Evolutionary conservation across 2,329 filamentous ascomycete species (phyloP), one percentile per base, ranked within the genome.

Genomic region (Coleophoma crateriformis): DNA sequence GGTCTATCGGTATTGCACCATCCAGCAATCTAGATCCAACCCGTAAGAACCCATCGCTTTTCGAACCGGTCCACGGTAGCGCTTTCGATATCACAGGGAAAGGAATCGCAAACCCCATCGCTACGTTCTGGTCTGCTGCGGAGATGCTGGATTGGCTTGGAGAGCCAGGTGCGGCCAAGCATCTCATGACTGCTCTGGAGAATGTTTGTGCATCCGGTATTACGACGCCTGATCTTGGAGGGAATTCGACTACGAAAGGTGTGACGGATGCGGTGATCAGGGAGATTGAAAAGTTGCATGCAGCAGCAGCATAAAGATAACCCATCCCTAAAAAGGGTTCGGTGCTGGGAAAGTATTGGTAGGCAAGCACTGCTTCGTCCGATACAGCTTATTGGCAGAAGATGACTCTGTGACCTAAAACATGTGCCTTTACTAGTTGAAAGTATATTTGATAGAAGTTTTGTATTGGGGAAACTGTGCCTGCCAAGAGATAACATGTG

Each of bases 1-100:
- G 84, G 0, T 84, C 79, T 3, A 87, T 87, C 50, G 84, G 84
- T 11, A 85, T 88, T 49, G 84, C 84, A 3, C 83, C 84, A 2
- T 85, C 82, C 0, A 79, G 75, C 40, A 87, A 85, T 56, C 70
- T 87, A 1, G 82, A 87, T 55, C 83, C 84, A 0, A 69, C 65
- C 0, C 61, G 76, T 61, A 32, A 76, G 65, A 57, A 77, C 66
- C 53, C 79, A 56, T 76, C 71, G 50, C 77, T 81, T 71, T 81
- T 81, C 51, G 78, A 81, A 66, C 78, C 78, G 0, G 79, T 81
- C 38, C 77, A 79, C 55, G 77, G 77, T 3, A 77, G 73, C 4
- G 77, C 77, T 0, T 79, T 79, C 51, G 77, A 81, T 51, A 80
- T 80, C 46, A 74, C 74, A 0, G 77, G 77, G 7, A 77, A 77